Percentiles rank a stretch among this genome's conserved stretches.
Conservation (phyloP, 306 rosid genomes). For the Geum urbanum region DNA sequence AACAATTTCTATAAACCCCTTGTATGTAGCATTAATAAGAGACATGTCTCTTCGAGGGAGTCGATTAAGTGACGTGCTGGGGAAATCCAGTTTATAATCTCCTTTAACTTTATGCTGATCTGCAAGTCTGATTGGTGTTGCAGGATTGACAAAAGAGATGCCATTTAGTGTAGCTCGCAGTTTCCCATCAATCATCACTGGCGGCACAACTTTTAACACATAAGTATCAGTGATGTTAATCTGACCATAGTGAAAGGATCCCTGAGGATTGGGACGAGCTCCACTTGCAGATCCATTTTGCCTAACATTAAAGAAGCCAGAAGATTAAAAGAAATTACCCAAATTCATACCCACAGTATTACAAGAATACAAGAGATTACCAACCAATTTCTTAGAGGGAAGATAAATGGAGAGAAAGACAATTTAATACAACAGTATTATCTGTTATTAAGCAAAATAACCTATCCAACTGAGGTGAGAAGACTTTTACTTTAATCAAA, state of each 20-base stretch:
- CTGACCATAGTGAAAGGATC: slow-evolving; percentile 76
- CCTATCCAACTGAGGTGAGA: not conserved
- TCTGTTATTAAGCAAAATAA: not conserved
- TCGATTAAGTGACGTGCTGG: slow-evolving; percentile 56
- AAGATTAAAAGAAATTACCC: slow-evolving; percentile 7
- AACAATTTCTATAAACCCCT: slow-evolving; percentile 76
- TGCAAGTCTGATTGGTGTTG: slow-evolving; percentile 75
- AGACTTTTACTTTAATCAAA: not conserved
- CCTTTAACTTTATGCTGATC: slow-evolving; percentile 61
- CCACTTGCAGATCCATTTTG: slow-evolving; percentile 86
- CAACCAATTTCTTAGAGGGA: no score
- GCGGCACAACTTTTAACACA: slow-evolving; percentile 49
- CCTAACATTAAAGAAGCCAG: slow-evolving; percentile 36
- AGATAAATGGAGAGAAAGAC: no score
- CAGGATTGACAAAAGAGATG: slow-evolving; percentile 69
- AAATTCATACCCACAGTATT: not conserved
- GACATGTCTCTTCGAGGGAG: slow-evolving; percentile 55
- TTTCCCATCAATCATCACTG: slow-evolving; percentile 43
- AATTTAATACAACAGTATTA: not conserved
- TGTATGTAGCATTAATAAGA: slow-evolving; percentile 68
- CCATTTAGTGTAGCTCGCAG: slow-evolving; percentile 67
- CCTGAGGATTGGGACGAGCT: slow-evolving; percentile 95
- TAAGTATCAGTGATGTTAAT: slow-evolving; percentile 80
- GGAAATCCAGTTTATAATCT: slow-evolving; percentile 76
- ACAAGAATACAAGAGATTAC: not conserved